phyloP scores from a whole-genome alignment of 371 early-diverging fungal genomes.

The Mortierella sp. region DNA sequence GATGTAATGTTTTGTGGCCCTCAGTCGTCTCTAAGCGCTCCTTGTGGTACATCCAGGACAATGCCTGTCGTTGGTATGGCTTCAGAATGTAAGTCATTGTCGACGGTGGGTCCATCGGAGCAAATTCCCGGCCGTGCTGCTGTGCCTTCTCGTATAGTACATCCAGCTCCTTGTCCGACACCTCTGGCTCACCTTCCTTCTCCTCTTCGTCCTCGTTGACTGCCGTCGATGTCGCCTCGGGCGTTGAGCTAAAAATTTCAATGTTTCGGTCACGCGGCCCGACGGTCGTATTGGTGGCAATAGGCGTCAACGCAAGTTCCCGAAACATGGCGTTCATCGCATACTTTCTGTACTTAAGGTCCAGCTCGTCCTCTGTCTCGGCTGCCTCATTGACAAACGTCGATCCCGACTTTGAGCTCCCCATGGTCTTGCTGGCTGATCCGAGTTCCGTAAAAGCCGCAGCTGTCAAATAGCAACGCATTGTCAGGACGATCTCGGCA shows the following conservation, averaged over 20 bases:
- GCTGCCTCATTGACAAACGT: constrained; percentile 44
- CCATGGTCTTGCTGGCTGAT: constrained; percentile 7
- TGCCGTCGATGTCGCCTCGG: constrained; percentile 19
- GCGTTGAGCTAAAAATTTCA: constrained; percentile 39
- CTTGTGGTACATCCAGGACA: constrained; percentile 76
- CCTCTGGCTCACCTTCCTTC: constrained; percentile 63
- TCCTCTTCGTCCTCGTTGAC: constrained; percentile 21
- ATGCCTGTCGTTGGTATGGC: constrained; percentile 75
- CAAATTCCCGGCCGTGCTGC: constrained; percentile 66
- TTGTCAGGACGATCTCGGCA: constrained; percentile 65
- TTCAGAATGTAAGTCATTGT: constrained; percentile 69
- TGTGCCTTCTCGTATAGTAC: constrained; percentile 76
- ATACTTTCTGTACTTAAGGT: constrained; percentile 57
- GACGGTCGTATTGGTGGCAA: constrained; percentile 42
- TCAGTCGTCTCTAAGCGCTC: constrained; percentile 55
- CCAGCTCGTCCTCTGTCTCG: constrained; percentile 52
- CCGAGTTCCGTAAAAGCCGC: constrained; percentile 54
- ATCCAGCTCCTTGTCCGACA: constrained; percentile 71
- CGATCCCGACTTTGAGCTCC: constrained; percentile 17
- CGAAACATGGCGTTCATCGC: constrained; percentile 64
- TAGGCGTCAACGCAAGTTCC: constrained; percentile 60
- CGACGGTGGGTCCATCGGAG: constrained; percentile 64
- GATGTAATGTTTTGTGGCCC: constrained; percentile 66
- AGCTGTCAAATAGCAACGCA: constrained; percentile 62
- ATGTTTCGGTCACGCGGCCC: constrained; percentile 43